These are phyloP conservation scores for Glycine latifolia DNA, from an alignment of 306 rosid species.

Conservation along the genomic window DNA sequence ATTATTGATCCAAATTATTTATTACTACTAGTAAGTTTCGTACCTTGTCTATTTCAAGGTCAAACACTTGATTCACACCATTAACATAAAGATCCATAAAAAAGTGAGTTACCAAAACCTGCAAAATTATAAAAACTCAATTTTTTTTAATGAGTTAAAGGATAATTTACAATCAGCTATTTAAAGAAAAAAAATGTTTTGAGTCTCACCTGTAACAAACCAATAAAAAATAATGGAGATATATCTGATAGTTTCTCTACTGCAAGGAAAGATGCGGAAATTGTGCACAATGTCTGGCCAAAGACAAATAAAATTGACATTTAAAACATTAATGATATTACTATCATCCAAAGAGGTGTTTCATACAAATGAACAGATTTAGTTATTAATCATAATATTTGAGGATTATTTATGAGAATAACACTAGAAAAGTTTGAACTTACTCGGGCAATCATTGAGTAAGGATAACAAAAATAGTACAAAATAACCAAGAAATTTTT, in stretches of 20 bases:
- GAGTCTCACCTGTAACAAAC: background rate
- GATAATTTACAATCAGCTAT: background rate
- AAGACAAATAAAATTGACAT: background rate
- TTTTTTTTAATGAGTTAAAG: background rate
- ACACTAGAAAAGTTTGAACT: constrained; percentile 37
- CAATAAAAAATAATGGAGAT: background rate
- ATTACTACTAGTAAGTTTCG: background rate
- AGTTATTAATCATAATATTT: background rate
- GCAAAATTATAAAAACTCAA: background rate
- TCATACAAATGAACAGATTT: background rate
- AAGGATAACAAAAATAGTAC: constrained; percentile 78
- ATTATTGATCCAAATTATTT: background rate
- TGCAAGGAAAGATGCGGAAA: background rate
- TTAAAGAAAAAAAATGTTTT: background rate
- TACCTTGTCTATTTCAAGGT: constrained; percentile 86
- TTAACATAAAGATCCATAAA: background rate
- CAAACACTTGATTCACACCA: constrained; percentile 60
- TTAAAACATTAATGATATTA: background rate
- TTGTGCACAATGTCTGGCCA: background rate
- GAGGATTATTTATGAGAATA: background rate
- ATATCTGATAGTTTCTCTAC: background rate
- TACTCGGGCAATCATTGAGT: constrained; percentile 74
- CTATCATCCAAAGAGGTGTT: background rate
- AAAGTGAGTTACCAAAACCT: background rate
- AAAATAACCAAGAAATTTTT: constrained; percentile 25